Base-by-base conservation (phyloP, 805 yeast species). In the Metschnikowia kofuensis region DNA sequence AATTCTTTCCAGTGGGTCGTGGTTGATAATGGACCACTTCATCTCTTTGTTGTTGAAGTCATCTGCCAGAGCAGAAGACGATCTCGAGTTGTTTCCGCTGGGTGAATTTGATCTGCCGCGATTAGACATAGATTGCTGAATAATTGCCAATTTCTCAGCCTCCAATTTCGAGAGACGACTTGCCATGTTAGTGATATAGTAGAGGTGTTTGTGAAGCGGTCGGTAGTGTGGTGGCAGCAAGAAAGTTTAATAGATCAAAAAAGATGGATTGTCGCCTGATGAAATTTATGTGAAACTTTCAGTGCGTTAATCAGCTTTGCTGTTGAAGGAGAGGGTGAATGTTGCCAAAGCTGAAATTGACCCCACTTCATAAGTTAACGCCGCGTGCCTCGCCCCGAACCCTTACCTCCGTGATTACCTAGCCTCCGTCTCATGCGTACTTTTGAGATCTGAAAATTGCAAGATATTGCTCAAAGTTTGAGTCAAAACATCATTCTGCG, bases 1-100 rank as follows among this genome's bases (percentile, higher is more conserved):
- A 34, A 85, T 63, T 50, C 94, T 68, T 57, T 84, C 86, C 53
- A 84, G 83, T 0, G 95, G 95, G 57, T 87, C 91, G 56, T 82
- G 87, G 47, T 79, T 78, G 42, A 87, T 75, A 38, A 87, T 83
- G 0, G 87, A 78, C 83, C 86, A 85, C 56, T 78, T 78, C 48
- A 79, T 59, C 35, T 75, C 79, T 51, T 71, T 73, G 47, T 62
- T 62, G 50, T 56, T 64, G 49, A 51, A 48, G 36, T 68, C 76
- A 42, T 69, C 74, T 37, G 65, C 65, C 61, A 63, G 66, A 7
- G 62, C 56, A 13, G 74, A 69, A 14, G 69, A 63, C 15, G 75
- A 69, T 37, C 76, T 58, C 40, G 65, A 57, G 40, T 59, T 58
- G 38, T 56, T 59, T 21, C 64, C 64, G 3, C 66, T 51, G 7